phyloP scores from a whole-genome alignment of 1,284 basidiomycete genomes.

The Vanrija humicola region DNA sequence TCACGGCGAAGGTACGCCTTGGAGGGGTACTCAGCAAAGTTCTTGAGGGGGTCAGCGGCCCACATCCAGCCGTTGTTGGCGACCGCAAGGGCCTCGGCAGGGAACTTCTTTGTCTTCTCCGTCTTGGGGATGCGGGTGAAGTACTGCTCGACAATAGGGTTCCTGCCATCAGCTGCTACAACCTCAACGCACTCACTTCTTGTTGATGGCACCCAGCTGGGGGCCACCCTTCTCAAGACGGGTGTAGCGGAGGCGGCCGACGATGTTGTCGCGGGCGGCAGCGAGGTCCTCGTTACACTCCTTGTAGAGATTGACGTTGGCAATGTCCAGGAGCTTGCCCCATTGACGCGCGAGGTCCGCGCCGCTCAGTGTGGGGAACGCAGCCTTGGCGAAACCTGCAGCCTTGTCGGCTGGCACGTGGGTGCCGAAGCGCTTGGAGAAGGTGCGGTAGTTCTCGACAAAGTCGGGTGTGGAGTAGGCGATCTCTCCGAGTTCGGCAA shows the following conservation, averaged over 20 bases:
- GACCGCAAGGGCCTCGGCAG: slow-evolving; percentile 69
- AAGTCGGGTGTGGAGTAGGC: slow-evolving; percentile 55
- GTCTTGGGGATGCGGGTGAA: slow-evolving; percentile 73
- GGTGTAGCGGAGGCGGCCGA: slow-evolving; percentile 71
- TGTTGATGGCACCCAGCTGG: slow-evolving; percentile 73
- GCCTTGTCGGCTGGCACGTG: slow-evolving; percentile 65
- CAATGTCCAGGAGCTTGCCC: slow-evolving; percentile 69
- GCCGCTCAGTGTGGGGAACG: slow-evolving; percentile 52
- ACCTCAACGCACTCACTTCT: slow-evolving; percentile 55
- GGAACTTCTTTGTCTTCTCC: slow-evolving; percentile 56
- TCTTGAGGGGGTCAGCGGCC: slow-evolving; percentile 88
- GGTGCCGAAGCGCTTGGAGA: slow-evolving; percentile 65
- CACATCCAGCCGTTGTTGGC: slow-evolving; percentile 99
- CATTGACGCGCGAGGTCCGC: slow-evolving; percentile 61
- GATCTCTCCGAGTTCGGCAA: slow-evolving; percentile 66
- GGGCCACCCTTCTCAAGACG: slow-evolving; percentile 78
- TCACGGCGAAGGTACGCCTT: slow-evolving; percentile 93
- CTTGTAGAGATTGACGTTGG: slow-evolving; percentile 81
- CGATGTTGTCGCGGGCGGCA: slow-evolving; percentile 68
- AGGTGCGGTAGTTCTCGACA: slow-evolving; percentile 59
- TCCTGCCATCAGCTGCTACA: slow-evolving; percentile 50
- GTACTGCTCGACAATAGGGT: slow-evolving; percentile 78
- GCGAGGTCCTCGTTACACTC: slow-evolving; percentile 80
- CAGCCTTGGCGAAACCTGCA: slow-evolving; percentile 61
- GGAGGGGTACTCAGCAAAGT: slow-evolving; percentile 93